Base-by-base conservation (phyloP, 2,329 filamentous ascomycete genomes). In the Fusarium verticillioides region DNA sequence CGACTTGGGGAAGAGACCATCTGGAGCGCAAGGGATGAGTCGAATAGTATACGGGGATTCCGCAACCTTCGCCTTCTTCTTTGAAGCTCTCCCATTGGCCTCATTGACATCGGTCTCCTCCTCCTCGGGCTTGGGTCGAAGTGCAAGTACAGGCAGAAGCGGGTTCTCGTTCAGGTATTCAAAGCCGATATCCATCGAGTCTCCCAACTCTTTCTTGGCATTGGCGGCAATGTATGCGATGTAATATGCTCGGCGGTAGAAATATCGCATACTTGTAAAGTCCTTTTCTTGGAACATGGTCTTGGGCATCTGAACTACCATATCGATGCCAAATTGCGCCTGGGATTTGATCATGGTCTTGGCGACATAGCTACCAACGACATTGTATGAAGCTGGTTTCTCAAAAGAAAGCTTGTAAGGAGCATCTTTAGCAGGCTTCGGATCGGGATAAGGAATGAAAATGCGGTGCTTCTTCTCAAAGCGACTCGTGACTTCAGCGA, bases 241-340 rank as follows among this genome's bases (percentile, higher is more conserved):
- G 79, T 97, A 98, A 82, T 96, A 98, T 18, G 96, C 93, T 72
- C 95, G 88, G 78, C 97, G 97, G 84, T 98, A 95, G 79, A 98
- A 97, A 83, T 97, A 98, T 69, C 96, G 90, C 85, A 96, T 88
- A 81, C 97, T 95, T 56, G 95, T 87, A 80, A 96, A 98, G 82
- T 99, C 96, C 83, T 98, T 98, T 49, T 97, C 94, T 79, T 97
- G 94, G 78, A 98, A 95, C 18, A 97, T 83, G 2, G 88, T 84
- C 64, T 85, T 82, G 9, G 96, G 96, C 90, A 99, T 97, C 53
- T 93, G 93, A 21, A 97, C 90, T 10, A 96, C 91, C 87, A 98
- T 89, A 81, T 98, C 96, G 67, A 98, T 87, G 21, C 88, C 86
- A 32, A 91, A 83, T 32, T 81, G 82, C 54, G 83, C 82, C 74